phyloP scores from a whole-genome alignment of 2,329 filamentous ascomycete species.

The Juglanconis oblonga region DNA sequence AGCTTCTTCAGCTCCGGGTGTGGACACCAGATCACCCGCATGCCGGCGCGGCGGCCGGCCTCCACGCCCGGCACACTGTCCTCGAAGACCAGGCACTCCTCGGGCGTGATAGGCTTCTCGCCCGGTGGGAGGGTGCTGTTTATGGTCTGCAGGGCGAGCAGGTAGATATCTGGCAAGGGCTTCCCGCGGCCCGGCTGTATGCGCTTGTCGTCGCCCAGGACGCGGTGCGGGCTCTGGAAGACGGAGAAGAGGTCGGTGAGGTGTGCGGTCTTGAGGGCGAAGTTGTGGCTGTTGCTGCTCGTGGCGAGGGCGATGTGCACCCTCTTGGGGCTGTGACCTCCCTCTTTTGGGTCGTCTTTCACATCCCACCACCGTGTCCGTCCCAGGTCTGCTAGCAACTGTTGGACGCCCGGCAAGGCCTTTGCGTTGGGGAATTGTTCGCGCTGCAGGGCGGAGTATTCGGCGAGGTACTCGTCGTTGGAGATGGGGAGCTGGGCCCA shows the following conservation, averaged over 20 bases:
- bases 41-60: constrained; percentile 83
- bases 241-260: constrained; percentile 56
- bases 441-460: constrained; percentile 63
- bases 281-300: constrained; percentile 70
- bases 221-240: constrained; percentile 68
- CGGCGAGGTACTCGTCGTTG: constrained; percentile 60
- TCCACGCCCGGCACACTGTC: constrained; percentile 93
- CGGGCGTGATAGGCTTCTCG: constrained; percentile 66
- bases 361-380: constrained; percentile 49
- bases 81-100: constrained; percentile 94
- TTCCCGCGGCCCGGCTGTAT: constrained; percentile 82
- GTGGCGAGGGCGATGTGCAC: constrained; percentile 86
- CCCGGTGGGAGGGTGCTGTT: constrained; percentile 68
- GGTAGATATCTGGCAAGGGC: constrained; percentile 90
- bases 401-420: constrained; percentile 74
- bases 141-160: constrained; percentile 79
- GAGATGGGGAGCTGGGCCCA: constrained; percentile 86
- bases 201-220: constrained; percentile 81
- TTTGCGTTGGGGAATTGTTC: constrained; percentile 71
- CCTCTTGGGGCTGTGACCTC: constrained; percentile 27
- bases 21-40: constrained; percentile 92
- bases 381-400: constrained; percentile 62
- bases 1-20: constrained; percentile 75
- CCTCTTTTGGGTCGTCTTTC: constrained; percentile 19
- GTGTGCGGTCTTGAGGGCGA: constrained; percentile 70